phyloP scores from a whole-genome alignment of 1,139 yeast species.

The Geotrichum cucujoidarum region DNA sequence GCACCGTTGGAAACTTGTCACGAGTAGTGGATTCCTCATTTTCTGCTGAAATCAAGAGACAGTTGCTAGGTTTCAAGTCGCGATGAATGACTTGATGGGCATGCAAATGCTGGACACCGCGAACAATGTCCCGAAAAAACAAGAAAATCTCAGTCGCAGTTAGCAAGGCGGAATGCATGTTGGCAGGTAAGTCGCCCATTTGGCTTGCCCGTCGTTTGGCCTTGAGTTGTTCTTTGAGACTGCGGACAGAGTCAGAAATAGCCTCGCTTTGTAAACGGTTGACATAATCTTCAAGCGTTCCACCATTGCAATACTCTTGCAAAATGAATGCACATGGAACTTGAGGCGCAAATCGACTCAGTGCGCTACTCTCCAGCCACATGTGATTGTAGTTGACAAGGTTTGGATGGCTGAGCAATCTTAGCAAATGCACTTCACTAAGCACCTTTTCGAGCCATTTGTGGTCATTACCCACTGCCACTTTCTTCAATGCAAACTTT shows the following conservation, averaged over 20 bases:
- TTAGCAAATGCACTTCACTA: constrained; percentile 66
- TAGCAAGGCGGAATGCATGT: constrained; percentile 31
- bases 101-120: constrained; percentile 71
- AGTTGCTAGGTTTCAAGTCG: constrained; percentile 84
- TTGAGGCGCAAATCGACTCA: constrained; percentile 51
- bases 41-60: constrained; percentile 50
- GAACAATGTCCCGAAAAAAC: constrained; percentile 60
- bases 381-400: constrained; percentile 84
- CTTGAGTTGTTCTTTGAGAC: constrained; percentile 18
- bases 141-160: constrained; percentile 52
- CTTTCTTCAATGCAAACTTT: constrained; percentile 74
- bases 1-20: constrained; percentile 52
- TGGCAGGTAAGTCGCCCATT: background rate
- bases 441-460: constrained; percentile 64
- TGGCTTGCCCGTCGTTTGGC: constrained; percentile 21
- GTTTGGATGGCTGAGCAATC: constrained; percentile 51
- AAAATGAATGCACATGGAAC: constrained; percentile 81
- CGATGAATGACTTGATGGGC: constrained; percentile 72
- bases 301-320: constrained; percentile 86
- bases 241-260: background rate
- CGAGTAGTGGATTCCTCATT: constrained; percentile 15
- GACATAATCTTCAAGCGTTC: constrained; percentile 71
- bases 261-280: constrained; percentile 7
- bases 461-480: constrained; percentile 73
- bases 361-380: constrained; percentile 74